Evolutionary conservation across 345 rosid genomes (phyloP).

Genomic region (Eucalyptus polyanthemos): DNA sequence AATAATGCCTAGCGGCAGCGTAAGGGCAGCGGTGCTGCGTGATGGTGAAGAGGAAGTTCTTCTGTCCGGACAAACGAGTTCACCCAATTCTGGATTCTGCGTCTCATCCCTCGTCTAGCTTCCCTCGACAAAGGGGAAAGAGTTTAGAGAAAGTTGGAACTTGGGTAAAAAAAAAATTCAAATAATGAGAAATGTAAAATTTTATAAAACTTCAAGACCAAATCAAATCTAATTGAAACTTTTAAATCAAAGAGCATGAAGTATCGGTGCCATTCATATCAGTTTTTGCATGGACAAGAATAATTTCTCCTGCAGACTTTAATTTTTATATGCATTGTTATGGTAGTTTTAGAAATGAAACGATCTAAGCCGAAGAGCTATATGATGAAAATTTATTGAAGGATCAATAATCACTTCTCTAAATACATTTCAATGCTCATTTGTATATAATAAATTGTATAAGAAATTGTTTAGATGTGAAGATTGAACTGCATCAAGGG

Average conservation of each 20-base stretch:
- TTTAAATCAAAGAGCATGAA: background rate
- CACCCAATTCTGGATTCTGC: background rate
- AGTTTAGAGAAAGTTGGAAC: background rate
- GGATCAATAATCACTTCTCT: background rate
- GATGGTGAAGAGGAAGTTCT: background rate
- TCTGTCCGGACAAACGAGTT: background rate
- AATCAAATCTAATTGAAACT: background rate
- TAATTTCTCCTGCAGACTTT: too few relatives aligned
- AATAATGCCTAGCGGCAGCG: background rate
- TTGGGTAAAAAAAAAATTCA: background rate
- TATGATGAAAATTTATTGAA: background rate
- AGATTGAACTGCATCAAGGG: background rate
- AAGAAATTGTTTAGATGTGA: background rate
- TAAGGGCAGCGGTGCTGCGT: background rate
- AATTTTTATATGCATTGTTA: background rate
- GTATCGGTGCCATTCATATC: background rate
- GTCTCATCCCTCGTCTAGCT: background rate
- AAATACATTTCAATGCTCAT: background rate
- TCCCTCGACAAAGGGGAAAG: background rate
- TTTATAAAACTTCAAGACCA: accelerated
- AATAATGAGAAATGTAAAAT: background rate
- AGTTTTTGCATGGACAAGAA: background rate
- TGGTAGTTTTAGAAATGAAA: background rate
- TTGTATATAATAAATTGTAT: background rate
- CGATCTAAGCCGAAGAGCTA: accelerated